These are phyloP conservation scores for Gentiana macrophylla DNA, from an alignment of 257 asterid species.

Conservation along the genomic window DNA sequence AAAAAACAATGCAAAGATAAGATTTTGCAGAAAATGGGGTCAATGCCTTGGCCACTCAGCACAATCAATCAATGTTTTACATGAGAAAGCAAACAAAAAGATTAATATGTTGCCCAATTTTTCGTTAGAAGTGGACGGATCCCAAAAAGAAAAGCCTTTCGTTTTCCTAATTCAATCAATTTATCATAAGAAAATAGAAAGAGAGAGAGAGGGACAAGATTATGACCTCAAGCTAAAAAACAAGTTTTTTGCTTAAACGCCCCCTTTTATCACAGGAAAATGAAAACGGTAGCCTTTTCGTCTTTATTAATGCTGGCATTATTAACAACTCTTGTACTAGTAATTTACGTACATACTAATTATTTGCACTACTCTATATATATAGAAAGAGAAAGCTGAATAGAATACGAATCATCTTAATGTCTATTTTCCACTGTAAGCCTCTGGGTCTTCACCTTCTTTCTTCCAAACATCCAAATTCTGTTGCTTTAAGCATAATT, in stretches of 20 bases:
- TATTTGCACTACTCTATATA: slow-evolving; percentile 2
- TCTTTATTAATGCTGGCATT: not conserved
- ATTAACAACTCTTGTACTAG: not conserved
- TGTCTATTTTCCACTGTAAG: slow-evolving; percentile 1
- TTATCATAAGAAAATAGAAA: not conserved
- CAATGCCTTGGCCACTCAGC: too few relatives aligned
- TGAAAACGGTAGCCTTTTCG: slow-evolving; percentile 1
- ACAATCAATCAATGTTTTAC: too few relatives aligned
- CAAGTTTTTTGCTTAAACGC: slow-evolving; percentile 11
- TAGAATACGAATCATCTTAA: slow-evolving; percentile 3
- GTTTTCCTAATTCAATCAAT: not conserved
- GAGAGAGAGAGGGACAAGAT: slow-evolving; percentile 7
- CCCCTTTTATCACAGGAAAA: slow-evolving; percentile 13
- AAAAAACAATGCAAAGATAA: too few relatives aligned
- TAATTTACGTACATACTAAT: not conserved
- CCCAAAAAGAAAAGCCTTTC: not conserved
- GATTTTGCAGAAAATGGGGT: too few relatives aligned
- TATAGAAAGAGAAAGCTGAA: not conserved
- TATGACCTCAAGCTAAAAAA: slow-evolving; percentile 10
- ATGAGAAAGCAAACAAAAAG: too few relatives aligned
- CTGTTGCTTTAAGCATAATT: slow-evolving; percentile 10
- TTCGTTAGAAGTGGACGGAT: too few relatives aligned
- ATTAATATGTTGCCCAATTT: too few relatives aligned
- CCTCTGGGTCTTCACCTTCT: slow-evolving; percentile 3
- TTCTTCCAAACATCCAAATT: slow-evolving; percentile 1